Conservation (phyloP, 1,139 yeast species). For the Yamadazyma siamensis region DNA sequence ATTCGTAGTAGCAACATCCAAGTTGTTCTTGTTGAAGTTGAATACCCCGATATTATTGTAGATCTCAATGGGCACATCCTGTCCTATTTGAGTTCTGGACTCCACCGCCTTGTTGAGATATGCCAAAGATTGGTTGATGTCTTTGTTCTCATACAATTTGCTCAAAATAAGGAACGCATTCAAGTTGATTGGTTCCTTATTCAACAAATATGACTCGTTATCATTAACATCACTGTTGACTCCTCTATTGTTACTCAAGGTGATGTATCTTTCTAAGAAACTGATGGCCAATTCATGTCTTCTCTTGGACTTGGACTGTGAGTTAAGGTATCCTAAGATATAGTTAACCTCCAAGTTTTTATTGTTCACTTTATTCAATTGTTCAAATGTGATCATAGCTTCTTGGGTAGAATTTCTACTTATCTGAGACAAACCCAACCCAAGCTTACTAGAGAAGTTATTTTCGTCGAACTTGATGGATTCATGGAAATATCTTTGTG, state of each 20-base stretch:
- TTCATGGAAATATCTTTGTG: slow-evolving; percentile 72
- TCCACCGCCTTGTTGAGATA: slow-evolving; percentile 60
- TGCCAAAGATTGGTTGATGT: slow-evolving; percentile 54
- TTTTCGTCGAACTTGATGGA: slow-evolving; percentile 62
- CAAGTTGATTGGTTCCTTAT: slow-evolving; percentile 61
- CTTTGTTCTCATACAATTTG: slow-evolving; percentile 61
- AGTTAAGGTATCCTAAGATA: slow-evolving; percentile 70
- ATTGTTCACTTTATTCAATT: slow-evolving; percentile 62
- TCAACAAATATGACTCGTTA: slow-evolving; percentile 25
- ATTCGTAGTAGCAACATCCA: slow-evolving; percentile 33
- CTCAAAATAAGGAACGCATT: slow-evolving; percentile 71
- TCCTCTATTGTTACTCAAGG: slow-evolving; percentile 51
- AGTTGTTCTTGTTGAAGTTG: slow-evolving; percentile 64
- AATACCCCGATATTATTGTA: slow-evolving; percentile 86
- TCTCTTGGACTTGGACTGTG: slow-evolving; percentile 41
- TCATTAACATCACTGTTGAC: slow-evolving; percentile 23
- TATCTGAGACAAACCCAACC: slow-evolving; percentile 83
- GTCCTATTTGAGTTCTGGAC: slow-evolving; percentile 37
- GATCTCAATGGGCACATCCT: slow-evolving; percentile 61
- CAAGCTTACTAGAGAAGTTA: slow-evolving; percentile 69
- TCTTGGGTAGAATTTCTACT: slow-evolving; percentile 75
- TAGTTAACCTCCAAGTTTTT: slow-evolving; percentile 74
- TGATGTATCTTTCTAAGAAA: slow-evolving; percentile 70
- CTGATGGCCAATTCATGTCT: slow-evolving; percentile 53
- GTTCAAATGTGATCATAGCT: slow-evolving; percentile 82